Percentiles rank a stretch among this genome's conserved stretches.
Evolutionary conservation across 208 protist genomes (phyloP).

Genomic region (Trypanosoma caninum): DNA sequence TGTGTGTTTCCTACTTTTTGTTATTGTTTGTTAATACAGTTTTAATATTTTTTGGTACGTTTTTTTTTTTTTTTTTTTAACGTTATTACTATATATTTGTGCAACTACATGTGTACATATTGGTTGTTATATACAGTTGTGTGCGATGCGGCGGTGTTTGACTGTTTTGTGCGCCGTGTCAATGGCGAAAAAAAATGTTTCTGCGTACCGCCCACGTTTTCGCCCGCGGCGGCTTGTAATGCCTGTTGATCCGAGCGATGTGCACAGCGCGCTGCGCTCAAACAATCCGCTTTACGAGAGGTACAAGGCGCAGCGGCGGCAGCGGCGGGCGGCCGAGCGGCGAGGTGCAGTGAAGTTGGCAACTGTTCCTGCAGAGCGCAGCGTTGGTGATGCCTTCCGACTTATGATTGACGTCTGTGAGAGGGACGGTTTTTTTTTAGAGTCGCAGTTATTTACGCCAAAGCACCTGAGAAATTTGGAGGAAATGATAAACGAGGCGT

Average conservation of each 20-base stretch:
- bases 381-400: slow-evolving; percentile 74
- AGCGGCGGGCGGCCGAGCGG: slow-evolving; percentile 33
- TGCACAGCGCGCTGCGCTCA: slow-evolving; percentile 49
- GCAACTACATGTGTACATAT: too few species aligned
- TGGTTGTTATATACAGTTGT: slow-evolving; percentile 1
- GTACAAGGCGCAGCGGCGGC: slow-evolving; percentile 37
- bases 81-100: too few species aligned
- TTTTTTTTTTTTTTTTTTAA: slow-evolving; percentile 8
- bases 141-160: slow-evolving; percentile 8
- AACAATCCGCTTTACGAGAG: slow-evolving; percentile 48
- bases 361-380: slow-evolving; percentile 72
- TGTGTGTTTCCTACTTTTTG: not conserved
- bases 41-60: not conserved
- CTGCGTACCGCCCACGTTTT: slow-evolving; percentile 76
- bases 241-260: slow-evolving; percentile 72
- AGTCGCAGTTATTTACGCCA: slow-evolving; percentile 13
- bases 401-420: slow-evolving; percentile 66
- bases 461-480: slow-evolving; percentile 19
- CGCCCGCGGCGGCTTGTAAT: slow-evolving; percentile 84
- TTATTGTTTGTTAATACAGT: too few species aligned
- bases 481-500: slow-evolving; percentile 8
- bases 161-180: slow-evolving; percentile 8
- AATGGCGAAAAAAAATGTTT: slow-evolving; percentile 39
- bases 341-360: slow-evolving; percentile 61
- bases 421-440: slow-evolving; percentile 34